These are phyloP conservation scores for Alternaria sp. DNA, from an alignment of 2,329 filamentous ascomycete species.

Conservation along the genomic window DNA sequence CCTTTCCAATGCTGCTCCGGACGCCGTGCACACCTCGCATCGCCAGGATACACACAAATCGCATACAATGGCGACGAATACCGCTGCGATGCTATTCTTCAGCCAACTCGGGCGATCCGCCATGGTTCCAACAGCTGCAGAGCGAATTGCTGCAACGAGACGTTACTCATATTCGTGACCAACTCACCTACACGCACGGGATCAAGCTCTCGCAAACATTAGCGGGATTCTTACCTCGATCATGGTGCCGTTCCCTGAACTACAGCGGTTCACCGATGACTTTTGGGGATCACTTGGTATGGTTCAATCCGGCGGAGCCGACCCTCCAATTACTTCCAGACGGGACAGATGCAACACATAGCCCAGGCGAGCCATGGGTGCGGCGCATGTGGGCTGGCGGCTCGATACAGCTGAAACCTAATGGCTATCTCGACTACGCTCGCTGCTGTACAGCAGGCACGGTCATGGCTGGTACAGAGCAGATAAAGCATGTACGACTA, in stretches of 20 bases:
- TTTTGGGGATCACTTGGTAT: slow-evolving; percentile 81
- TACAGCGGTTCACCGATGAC: slow-evolving; percentile 55
- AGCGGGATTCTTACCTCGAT: slow-evolving; percentile 28
- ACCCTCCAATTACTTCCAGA: slow-evolving; percentile 74
- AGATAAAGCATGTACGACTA: slow-evolving; percentile 57
- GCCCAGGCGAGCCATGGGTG: slow-evolving; percentile 74
- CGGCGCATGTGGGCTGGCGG: slow-evolving; percentile 92
- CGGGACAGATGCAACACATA: slow-evolving; percentile 83
- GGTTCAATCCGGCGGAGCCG: slow-evolving; percentile 78
- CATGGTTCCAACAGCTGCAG: slow-evolving; percentile 41
- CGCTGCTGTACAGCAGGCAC: slow-evolving; percentile 18
- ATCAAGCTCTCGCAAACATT: slow-evolving; percentile 67
- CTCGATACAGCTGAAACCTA: slow-evolving; percentile 62
- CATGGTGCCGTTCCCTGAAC: slow-evolving; percentile 15
- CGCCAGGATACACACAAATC: slow-evolving; percentile 15
- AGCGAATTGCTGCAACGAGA: slow-evolving; percentile 57
- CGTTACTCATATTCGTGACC: slow-evolving; percentile 62
- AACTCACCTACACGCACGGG: slow-evolving; percentile 65
- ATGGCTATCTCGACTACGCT: slow-evolving; percentile 10
- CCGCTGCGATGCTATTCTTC: slow-evolving; percentile 26
- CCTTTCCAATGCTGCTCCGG: slow-evolving; percentile 28
- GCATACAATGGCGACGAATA: slow-evolving; percentile 26
- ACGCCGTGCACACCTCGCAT: slow-evolving; percentile 24
- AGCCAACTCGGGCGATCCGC: slow-evolving; percentile 14
- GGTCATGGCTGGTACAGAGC: slow-evolving; percentile 50